Percentiles rank a stretch among this genome's conserved stretches.
These are phyloP conservation scores for Nannizziopsis barbatae DNA, from an alignment of 2,329 filamentous ascomycete species.

Conservation along the genomic window DNA sequence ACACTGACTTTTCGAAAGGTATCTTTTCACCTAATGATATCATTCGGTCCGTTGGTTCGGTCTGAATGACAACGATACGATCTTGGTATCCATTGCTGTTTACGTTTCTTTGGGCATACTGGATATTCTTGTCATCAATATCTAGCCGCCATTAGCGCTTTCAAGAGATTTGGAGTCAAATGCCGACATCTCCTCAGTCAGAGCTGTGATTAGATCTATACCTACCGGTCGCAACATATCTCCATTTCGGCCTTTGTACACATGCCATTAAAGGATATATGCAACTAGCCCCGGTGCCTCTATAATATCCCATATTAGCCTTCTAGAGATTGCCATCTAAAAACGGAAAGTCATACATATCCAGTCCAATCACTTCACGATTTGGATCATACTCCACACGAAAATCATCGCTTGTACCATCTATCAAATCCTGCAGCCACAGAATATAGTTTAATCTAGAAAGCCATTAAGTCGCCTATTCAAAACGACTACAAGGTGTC, in stretches of 20 bases:
- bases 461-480: background rate
- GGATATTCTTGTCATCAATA: conserved; percentile 59
- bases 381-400: conserved; percentile 43
- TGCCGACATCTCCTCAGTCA: background rate
- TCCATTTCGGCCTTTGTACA: conserved; percentile 56
- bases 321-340: background rate
- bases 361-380: conserved; percentile 56
- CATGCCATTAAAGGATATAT: conserved; percentile 84
- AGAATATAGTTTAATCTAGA: conserved; percentile 75
- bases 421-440: conserved; percentile 74
- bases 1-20: conserved; percentile 19
- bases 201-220: background rate
- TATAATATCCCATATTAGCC: conserved; percentile 20
- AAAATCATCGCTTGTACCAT: conserved; percentile 48
- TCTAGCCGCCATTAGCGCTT: conserved; percentile 41
- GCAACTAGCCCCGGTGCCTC: conserved; percentile 76
- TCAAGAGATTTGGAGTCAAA: background rate
- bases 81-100: conserved; percentile 51
- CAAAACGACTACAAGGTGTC: background rate
- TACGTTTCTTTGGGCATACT: conserved; percentile 57
- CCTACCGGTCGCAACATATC: conserved; percentile 55
- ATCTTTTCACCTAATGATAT: conserved; percentile 49
- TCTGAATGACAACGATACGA: conserved; percentile 54
- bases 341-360: conserved; percentile 46
- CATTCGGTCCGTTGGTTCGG: conserved; percentile 43